These are phyloP conservation scores for Hysterium pulicare DNA, from an alignment of 2,329 filamentous ascomycete species.

Conservation along the genomic window DNA sequence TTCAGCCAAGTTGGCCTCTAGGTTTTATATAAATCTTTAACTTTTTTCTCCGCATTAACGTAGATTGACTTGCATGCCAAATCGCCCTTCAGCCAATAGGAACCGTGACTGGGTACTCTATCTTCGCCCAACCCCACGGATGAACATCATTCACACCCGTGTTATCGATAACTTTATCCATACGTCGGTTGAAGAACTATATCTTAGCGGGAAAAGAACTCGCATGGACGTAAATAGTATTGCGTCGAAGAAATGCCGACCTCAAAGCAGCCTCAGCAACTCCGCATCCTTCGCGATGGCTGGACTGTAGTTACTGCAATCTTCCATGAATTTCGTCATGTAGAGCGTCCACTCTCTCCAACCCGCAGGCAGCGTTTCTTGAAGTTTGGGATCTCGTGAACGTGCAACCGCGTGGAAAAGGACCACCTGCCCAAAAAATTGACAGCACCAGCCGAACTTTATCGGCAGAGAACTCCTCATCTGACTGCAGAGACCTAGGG, in stretches of 20 bases:
- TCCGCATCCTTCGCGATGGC: constrained; percentile 35
- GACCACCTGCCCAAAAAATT: constrained; percentile 37
- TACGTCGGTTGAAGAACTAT: not conserved
- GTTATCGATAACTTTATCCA: not conserved
- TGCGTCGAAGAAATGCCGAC: not conserved
- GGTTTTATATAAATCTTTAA: not conserved
- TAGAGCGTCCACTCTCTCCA: constrained; percentile 36
- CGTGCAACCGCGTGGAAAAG: constrained; percentile 31
- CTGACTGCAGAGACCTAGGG: constrained; percentile 33
- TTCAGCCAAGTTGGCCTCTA: not conserved
- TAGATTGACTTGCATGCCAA: not conserved
- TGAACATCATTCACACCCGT: not conserved
- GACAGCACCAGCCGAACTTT: constrained; percentile 38
- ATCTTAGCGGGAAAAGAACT: not conserved
- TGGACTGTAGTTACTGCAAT: constrained; percentile 30
- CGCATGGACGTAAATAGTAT: not conserved
- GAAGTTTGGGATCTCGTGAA: constrained; percentile 24
- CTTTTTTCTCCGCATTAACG: not conserved
- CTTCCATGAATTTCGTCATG: constrained; percentile 34
- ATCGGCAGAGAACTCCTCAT: constrained; percentile 35
- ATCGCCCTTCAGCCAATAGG: not conserved
- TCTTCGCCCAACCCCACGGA: not conserved
- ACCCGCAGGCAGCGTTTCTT: constrained; percentile 29
- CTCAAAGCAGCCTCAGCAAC: constrained; percentile 28
- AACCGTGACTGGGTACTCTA: no score